Evolutionary conservation across 148 eudicot species (phyloP), one percentile per base, ranked within the genome.

Genomic region (Talinum fruticosum): DNA sequence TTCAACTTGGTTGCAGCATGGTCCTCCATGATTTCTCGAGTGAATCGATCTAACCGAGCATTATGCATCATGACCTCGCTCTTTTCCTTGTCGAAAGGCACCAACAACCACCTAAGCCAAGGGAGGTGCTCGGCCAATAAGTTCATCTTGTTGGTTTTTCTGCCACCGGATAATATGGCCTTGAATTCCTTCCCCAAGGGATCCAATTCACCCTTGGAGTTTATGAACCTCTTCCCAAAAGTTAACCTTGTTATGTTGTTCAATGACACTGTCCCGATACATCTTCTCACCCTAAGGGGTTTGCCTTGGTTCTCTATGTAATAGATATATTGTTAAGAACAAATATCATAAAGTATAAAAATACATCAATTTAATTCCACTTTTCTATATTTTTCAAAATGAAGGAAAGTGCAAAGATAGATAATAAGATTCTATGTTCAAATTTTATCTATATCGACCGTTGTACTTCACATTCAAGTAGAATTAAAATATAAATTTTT

Each of bases 161-260:
- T 64, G 24, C 87, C 83, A 19, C 80, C 82, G n/a, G 80, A 41
- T 6, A 87, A 84, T 10, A 90, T 85, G 36, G 76, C 82, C 83
- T 81, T 89, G 61, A 92, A 87, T 62, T 92, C 92, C 14, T 78
- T 75, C 1, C 94, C 97, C 77, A 87, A 89, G 7, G 81, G 87
- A 78, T 90, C 87, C 45, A 89, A 62, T 61, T 71, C 83, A 4
- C 94, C 94, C 34, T 84, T 76, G 2, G 87, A 68, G 78, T 89
- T 84, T 41, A 85, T 75, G 77, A 89, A 90, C 73, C 93, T 75
- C 80, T 92, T 92, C 23, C 97, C 94, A 18, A 89, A 87, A 29
- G 87, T 84, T 54, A 92, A 61, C 65, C 97, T 87, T 65, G 94
- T 92, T 35, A 92, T 89, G 83, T 89, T 89, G 81, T 90, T 91